Conservation (phyloP, 345 rosid genomes). For the Erysimum cheiranthoides region DNA sequence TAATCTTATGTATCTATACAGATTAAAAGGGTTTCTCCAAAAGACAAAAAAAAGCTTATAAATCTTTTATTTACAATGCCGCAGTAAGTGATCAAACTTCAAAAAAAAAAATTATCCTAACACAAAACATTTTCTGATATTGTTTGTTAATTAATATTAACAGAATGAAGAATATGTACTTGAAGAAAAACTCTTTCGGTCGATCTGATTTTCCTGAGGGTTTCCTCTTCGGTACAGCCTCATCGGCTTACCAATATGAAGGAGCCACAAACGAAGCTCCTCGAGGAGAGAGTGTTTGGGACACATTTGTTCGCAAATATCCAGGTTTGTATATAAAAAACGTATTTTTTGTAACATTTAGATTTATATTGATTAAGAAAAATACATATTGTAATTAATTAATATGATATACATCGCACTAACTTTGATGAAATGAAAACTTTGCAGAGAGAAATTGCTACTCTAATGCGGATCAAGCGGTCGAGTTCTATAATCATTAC, state of each 20-base stretch:
- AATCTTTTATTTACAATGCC: slow-evolving; percentile 34
- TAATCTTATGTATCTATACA: neutral
- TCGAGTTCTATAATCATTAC: slow-evolving; percentile 50
- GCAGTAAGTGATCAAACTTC: slow-evolving; percentile 36
- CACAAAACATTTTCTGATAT: neutral
- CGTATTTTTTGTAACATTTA: neutral
- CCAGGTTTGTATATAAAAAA: slow-evolving; percentile 34
- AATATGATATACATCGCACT: neutral
- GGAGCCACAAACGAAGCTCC: slow-evolving; percentile 44
- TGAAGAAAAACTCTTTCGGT: slow-evolving; percentile 35
- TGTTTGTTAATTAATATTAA: neutral
- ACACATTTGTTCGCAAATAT: slow-evolving; percentile 44
- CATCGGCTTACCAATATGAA: slow-evolving; percentile 51
- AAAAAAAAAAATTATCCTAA: neutral
- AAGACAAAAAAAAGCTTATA: neutral
- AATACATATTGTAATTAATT: neutral
- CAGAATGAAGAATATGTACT: slow-evolving; percentile 27
- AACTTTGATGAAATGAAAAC: neutral
- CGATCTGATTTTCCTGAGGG: slow-evolving; percentile 39
- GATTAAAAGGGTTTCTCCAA: slow-evolving; percentile 25
- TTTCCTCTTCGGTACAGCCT: slow-evolving; percentile 52
- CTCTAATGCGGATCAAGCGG: slow-evolving; percentile 44
- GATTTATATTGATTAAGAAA: neutral
- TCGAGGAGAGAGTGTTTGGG: slow-evolving; percentile 51
- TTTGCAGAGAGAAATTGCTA: slow-evolving; percentile 47